Conservation (phyloP, 2,329 filamentous ascomycete genomes). For the Pyricularia sp. region DNA sequence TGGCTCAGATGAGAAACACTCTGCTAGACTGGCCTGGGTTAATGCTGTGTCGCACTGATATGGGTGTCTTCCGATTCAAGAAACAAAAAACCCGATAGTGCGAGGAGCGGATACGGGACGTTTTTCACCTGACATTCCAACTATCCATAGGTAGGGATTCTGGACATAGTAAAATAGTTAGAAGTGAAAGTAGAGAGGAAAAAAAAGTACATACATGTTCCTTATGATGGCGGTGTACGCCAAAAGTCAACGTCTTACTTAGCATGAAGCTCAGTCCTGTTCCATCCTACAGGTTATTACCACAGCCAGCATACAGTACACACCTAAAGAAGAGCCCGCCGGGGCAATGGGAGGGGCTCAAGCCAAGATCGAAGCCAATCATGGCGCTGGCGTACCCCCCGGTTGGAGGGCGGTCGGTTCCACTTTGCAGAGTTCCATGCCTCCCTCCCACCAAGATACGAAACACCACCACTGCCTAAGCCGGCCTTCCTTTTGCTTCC, state of each 20-base stretch:
- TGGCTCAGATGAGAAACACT: not conserved
- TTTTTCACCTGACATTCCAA: too few relatives aligned
- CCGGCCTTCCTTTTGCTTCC: slow-evolving; percentile 2
- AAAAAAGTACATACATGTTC: not conserved
- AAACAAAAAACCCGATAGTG: not conserved
- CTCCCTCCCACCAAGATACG: slow-evolving; percentile 5
- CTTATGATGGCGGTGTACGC: not conserved
- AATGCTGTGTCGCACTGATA: not conserved
- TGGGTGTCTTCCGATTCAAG: not conserved
- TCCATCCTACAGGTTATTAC: not conserved
- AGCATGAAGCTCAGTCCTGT: not conserved
- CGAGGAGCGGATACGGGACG: too few relatives aligned
- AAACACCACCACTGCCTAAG: slow-evolving; percentile 2
- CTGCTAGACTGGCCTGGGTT: not conserved
- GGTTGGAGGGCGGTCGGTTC: slow-evolving; percentile 1
- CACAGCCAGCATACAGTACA: not conserved
- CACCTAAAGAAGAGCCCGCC: not conserved
- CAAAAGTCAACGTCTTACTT: not conserved
- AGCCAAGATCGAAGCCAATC: not conserved
- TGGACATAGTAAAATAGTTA: not conserved
- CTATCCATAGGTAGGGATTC: too few relatives aligned
- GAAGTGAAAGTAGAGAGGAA: not conserved
- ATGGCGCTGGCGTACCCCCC: not conserved
- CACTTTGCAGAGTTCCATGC: not conserved
- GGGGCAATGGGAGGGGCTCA: not conserved